Evolutionary conservation across 2,329 filamentous ascomycete genomes (phyloP), one percentile per base, ranked within the genome.

Genomic region (Epichloe typhina): DNA sequence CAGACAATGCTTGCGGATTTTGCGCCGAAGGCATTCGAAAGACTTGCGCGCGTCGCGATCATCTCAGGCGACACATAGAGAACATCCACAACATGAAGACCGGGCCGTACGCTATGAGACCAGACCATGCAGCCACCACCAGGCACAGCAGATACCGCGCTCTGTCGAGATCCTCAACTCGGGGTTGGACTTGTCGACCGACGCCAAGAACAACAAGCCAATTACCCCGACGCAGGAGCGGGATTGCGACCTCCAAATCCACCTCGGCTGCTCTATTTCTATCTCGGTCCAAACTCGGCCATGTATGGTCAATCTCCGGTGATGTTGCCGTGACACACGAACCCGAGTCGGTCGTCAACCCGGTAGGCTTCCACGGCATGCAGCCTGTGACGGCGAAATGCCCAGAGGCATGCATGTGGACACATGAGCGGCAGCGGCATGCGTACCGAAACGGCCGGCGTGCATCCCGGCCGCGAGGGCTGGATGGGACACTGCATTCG

Each of bases 61-160:
- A 74, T 51, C 60, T 74, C 46, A 73, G 73, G 56, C 67, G 72
- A 12, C 72, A 74, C 49, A 72, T 74, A 36, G 69, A 72, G 50
- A 67, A 72, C 53, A 73, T 72, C 48, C 72, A 74, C 56, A 69
- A 71, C 52, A 70, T 66, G 51, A 23, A 23, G 23, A 23, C 6
- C 23, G 23, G 23, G n/a, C n/a, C n/a, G n/a, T n/a, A 23, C 23
- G 6, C 6, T 2, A 2, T 23, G 23, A 23, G 23, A 23, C 21
- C 3, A 21, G 21, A 21, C 23, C 5, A 23, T 23, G 23, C 6
- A 23, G 23, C 23, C 23, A 23, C 21, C 21, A 6, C 21, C 1
- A 23, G 4, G 4, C 21, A 23, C 21, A 6, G 21, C 5, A 5
- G 21, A 23, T 23, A 23, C 21, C 1, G 21, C 21, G 21, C 21